Evolutionary conservation across 352 stramenopile species (phyloP), one percentile per base, ranked within the genome.

Genomic region (Elongisporangium undulatum): DNA sequence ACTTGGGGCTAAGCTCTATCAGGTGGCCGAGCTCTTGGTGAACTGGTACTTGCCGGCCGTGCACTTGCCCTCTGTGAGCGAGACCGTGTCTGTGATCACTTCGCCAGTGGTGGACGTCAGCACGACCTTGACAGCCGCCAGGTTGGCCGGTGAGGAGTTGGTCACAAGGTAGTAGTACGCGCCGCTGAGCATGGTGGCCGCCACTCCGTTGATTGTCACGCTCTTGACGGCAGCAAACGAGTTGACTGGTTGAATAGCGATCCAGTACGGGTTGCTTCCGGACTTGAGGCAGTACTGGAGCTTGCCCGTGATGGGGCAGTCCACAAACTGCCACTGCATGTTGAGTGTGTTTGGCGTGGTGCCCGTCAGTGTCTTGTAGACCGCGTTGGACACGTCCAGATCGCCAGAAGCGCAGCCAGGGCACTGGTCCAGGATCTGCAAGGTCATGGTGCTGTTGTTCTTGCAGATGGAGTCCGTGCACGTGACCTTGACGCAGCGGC

Each of bases 401-500:
- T 72, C 73, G 16, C 71, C 73, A 7, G 64, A 54, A 17, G 66
- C 66, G 48, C 73, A 82, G 49, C 79, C 70, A 5, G 73, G 73
- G 10, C 73, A 82, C 2, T 66, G 68, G 26, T 82, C 68, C 8
- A 72, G 56, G 12, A 79, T 68, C 52, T 81, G 64, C 10, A 58
- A 24, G 2, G 52, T 58, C 53, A 51, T 58, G 21, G 39, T 51
- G 53, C 62, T 55, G 8, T 66, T 56, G 51, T 64, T 66, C 3
- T 65, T 39, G 60, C 81, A 91, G 41, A 59, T 66, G 17, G 70
- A 45, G 61, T 91, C 82, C 9, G 69, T 74, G 56, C 79, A 92
- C 26, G 62, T 66, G 2, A 84, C 74, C 63, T 77, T 45, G 0
- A 70, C 77, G 29, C 77, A 86, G 4, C 72, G 71, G 1, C 76